Percentiles rank a stretch among this genome's conserved stretches.
These are phyloP conservation scores for Aspergillus brunneoviolaceus DNA, from an alignment of 2,329 filamentous ascomycete species.

Conservation along the genomic window DNA sequence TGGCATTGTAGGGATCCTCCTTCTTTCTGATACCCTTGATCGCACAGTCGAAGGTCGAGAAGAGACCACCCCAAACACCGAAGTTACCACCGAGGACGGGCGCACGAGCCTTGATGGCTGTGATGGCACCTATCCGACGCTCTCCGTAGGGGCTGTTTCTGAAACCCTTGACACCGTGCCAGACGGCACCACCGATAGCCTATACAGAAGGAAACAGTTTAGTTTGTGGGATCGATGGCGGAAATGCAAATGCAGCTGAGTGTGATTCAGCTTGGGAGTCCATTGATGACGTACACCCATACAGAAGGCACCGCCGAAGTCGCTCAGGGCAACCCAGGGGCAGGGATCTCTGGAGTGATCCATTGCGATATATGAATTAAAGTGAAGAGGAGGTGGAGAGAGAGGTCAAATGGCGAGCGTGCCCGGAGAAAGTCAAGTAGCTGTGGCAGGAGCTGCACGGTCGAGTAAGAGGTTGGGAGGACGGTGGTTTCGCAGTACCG, in stretches of 20 bases:
- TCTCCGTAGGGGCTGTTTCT: conserved; percentile 89
- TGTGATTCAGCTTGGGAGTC: not conserved
- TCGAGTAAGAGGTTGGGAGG: conserved; percentile 8
- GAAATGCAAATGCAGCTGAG: not conserved
- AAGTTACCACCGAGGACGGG: conserved; percentile 97
- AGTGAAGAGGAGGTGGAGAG: conserved; percentile 1
- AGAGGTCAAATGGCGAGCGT: conserved; percentile 1
- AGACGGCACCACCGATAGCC: conserved; percentile 79
- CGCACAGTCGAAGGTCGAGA: conserved; percentile 94
- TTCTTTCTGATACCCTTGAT: conserved; percentile 93
- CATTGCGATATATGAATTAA: conserved; percentile 52
- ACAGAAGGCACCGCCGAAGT: conserved; percentile 94
- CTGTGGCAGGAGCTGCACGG: conserved; percentile 13
- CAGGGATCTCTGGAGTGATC: conserved; percentile 97
- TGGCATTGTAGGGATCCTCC: conserved; percentile 97
- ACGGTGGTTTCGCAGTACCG: conserved; percentile 2
- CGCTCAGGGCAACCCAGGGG: conserved; percentile 93
- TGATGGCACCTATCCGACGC: conserved; percentile 90
- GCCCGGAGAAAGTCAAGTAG: conserved; percentile 5
- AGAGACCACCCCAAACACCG: conserved; percentile 94
- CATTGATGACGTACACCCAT: conserved; percentile 74
- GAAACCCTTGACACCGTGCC: conserved; percentile 96
- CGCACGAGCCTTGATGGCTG: conserved; percentile 94
- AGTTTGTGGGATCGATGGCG: conserved; percentile 15
- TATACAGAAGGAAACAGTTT: conserved; percentile 36